A percentile compares a stretch with the other conserved stretches of the same genome.
phyloP scores from a whole-genome alignment of 2,329 filamentous ascomycete genomes.

The Ophiocordyceps camponoti-leonardi region DNA sequence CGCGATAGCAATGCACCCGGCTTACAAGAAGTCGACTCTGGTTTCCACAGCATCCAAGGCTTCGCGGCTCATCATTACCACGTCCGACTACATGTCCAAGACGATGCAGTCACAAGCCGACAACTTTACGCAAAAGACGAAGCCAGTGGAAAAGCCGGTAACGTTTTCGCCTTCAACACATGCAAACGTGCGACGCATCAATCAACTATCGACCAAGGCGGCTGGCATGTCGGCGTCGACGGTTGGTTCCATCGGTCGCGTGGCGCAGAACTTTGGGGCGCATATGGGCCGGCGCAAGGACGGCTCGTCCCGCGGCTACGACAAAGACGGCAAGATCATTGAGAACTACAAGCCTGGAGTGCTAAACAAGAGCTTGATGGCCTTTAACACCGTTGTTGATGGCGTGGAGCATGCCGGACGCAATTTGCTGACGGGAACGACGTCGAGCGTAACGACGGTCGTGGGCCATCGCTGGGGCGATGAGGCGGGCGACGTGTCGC shows the following conservation, averaged over 20 bases:
- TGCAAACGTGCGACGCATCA: conserved; percentile 71
- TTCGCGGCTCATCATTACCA: conserved; percentile 82
- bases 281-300: conserved; percentile 38
- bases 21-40: conserved; percentile 75
- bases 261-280: conserved; percentile 83
- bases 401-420: conserved; percentile 79
- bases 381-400: conserved; percentile 86
- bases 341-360: conserved; percentile 71
- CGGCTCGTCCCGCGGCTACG: conserved; percentile 39
- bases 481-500: conserved; percentile 67
- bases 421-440: conserved; percentile 56
- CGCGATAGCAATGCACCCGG: conserved; percentile 54
- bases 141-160: conserved; percentile 63
- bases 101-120: conserved; percentile 64
- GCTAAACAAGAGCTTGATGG: conserved; percentile 91
- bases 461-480: conserved; percentile 79
- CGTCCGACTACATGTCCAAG: conserved; percentile 63
- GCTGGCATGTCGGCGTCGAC: conserved; percentile 72
- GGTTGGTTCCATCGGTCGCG: conserved; percentile 63
- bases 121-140: conserved; percentile 61
- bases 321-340: conserved; percentile 50
- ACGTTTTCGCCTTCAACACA: conserved; percentile 79
- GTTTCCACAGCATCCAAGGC: conserved; percentile 78
- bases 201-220: conserved; percentile 65
- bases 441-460: conserved; percentile 66